Base-by-base conservation (phyloP, 2,329 filamentous ascomycete genomes). In the Fusarium liriodendri region DNA sequence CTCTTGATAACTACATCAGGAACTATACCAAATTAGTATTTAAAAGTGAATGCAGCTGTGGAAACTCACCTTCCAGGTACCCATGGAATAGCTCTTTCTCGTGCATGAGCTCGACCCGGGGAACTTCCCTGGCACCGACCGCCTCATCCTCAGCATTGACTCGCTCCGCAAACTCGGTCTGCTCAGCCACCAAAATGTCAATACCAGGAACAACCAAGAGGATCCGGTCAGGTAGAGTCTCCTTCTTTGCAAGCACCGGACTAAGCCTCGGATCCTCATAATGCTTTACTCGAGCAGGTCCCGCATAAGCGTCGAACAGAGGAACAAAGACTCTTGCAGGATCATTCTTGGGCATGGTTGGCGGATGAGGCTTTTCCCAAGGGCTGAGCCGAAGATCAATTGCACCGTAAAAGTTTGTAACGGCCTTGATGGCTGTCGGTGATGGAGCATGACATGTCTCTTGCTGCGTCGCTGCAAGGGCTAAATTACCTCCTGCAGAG, bases 401-500 rank as follows among this genome's bases (percentile, higher is more conserved):
- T 9, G 79, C 76, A 0, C 81, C 80, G 62, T 85, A 86, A 66
- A 85, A 85, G 0, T 79, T 83, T 5, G 85, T 78, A 18, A 79
- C 77, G 2, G 81, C 86, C 65, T 83, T 84, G n/a, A 83, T 78
- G 6, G 68, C 75, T 7, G 73, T 81, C 32, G 62, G 71, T 14
- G 66, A 74, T 33, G 68, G 73, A 1, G 66, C 67, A 16, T 79
- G 78, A 20, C 75, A 79, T 11, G 18, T 42, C 9, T 66, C 18
- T 11, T 79, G 76, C 61, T 80, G 79, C 25, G 77, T 78, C 2
- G 80, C 75, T 2, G 81, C 80, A 9, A 88, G 66, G 3, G 83
- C 84, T 9, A 88, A 77, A 67, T 84, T 86, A 0, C 80, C 85
- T 8, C 87, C 87, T 0, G 83, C 83, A 1, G 84, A 86, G 33